A percentile compares a stretch with the other conserved stretches of the same genome.
These are phyloP conservation scores for Stachybotrys echinatus DNA, from an alignment of 2,329 filamentous ascomycete genomes.

Conservation along the genomic window DNA sequence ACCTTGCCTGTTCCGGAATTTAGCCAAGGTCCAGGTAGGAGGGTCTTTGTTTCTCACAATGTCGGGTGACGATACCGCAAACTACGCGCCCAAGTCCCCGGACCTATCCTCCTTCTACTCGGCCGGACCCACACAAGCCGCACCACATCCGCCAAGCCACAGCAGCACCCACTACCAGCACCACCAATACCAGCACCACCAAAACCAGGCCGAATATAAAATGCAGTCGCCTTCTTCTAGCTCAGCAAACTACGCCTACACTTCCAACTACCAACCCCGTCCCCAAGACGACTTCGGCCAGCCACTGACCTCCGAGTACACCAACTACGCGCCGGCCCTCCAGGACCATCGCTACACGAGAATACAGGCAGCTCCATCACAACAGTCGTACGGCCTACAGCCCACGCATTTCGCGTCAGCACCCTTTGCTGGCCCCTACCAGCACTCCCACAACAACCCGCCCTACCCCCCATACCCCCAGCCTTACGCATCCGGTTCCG, in stretches of 20 bases:
- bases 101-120: constrained; percentile 53
- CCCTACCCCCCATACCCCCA: background rate
- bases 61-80: constrained; percentile 42
- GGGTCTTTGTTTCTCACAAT: constrained; percentile 20
- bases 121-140: constrained; percentile 27
- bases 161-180: constrained; percentile 11
- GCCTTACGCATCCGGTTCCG: background rate
- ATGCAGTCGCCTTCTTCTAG: constrained; percentile 20
- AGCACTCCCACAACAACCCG: background rate
- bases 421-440: background rate
- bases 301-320: constrained; percentile 16
- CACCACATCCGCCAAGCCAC: constrained; percentile 23
- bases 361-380: background rate
- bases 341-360: constrained; percentile 9
- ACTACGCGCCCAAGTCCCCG: constrained; percentile 53
- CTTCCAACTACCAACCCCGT: constrained; percentile 20
- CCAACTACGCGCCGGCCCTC: constrained; percentile 14
- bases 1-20: background rate
- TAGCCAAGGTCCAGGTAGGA: background rate
- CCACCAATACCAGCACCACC: background rate
- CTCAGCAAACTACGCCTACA: constrained; percentile 9
- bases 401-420: constrained; percentile 7
- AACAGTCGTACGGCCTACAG: constrained; percentile 10
- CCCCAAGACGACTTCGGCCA: constrained; percentile 12
- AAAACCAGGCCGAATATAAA: constrained; percentile 24